Evolutionary conservation across 1,284 basidiomycete species (phyloP).

Genomic region (Irpex sp.): DNA sequence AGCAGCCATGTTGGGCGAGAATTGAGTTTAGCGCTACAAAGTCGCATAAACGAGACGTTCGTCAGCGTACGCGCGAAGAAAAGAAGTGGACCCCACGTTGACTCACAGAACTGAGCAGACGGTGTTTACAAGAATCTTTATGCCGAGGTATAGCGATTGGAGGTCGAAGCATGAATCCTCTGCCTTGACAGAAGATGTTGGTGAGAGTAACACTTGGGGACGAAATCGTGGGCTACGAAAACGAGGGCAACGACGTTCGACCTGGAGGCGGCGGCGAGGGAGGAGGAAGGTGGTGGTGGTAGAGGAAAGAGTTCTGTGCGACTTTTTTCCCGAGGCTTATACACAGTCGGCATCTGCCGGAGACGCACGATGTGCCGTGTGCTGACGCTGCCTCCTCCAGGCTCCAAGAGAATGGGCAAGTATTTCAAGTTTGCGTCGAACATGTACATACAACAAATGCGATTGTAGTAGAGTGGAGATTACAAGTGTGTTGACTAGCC

Average conservation of each 20-base stretch:
- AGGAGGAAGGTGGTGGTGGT: slow-evolving; percentile 24
- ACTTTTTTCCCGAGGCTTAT: slow-evolving; percentile 10
- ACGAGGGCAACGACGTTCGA: slow-evolving; percentile 6
- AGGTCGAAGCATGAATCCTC: slow-evolving; percentile 90
- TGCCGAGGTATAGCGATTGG: slow-evolving; percentile 65
- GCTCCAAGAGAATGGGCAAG: too few relatives aligned
- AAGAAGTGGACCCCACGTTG: neutral
- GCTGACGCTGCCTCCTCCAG: too few relatives aligned
- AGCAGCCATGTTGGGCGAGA: slow-evolving; percentile 73
- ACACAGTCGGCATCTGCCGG: slow-evolving; percentile 11
- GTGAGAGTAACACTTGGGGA: slow-evolving; percentile 41
- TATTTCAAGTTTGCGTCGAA: too few relatives aligned
- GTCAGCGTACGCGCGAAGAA: neutral
- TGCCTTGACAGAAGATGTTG: slow-evolving; percentile 69
- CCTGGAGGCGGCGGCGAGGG: neutral
- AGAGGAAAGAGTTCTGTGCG: slow-evolving; percentile 1
- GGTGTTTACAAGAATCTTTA: slow-evolving; percentile 52
- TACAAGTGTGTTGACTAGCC: neutral
- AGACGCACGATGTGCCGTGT: neutral
- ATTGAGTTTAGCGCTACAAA: slow-evolving; percentile 46
- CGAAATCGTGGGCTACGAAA: slow-evolving; percentile 57
- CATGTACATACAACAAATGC: neutral
- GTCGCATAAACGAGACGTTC: neutral
- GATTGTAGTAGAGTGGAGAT: neutral
- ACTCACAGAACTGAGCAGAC: slow-evolving; percentile 37